Conservation (phyloP, 169 alveolate species). For the Blepharisma undulans region DNA sequence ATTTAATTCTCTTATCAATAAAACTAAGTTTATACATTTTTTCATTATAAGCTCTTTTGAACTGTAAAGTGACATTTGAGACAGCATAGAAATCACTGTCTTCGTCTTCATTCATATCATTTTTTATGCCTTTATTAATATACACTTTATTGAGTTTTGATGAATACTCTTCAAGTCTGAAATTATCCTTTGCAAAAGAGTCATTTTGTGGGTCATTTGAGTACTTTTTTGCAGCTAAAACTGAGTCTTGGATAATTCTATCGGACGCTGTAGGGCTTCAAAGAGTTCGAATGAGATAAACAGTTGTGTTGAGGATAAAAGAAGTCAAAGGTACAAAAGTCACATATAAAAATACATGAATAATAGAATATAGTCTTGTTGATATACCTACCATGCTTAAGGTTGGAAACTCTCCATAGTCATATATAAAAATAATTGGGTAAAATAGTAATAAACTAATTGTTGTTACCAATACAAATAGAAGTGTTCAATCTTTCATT, state of each 20-base stretch:
- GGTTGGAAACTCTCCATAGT: not conserved
- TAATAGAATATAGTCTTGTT: not conserved
- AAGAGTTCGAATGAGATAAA: not conserved
- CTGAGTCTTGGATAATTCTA: not conserved
- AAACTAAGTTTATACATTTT: not conserved
- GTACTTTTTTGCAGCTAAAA: not conserved
- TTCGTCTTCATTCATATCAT: not conserved
- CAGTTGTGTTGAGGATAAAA: not conserved
- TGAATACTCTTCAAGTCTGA: not conserved
- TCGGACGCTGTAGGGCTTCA: not conserved
- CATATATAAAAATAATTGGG: conserved; percentile 1
- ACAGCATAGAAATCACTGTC: not conserved
- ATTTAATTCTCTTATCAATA: not conserved
- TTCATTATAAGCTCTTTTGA: not conserved
- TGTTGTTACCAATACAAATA: not conserved
- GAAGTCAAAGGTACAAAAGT: not conserved
- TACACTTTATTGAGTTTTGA: not conserved
- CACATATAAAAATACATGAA: not conserved
- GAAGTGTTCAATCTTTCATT: conserved; percentile 16
- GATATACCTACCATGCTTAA: not conserved
- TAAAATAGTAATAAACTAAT: not conserved
- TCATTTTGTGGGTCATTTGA: not conserved
- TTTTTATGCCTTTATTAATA: not conserved
- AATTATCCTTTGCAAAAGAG: not conserved
- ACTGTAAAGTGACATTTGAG: not conserved